phyloP scores from a whole-genome alignment of 139 green algal genomes.

The Dunaliella primolecta region DNA sequence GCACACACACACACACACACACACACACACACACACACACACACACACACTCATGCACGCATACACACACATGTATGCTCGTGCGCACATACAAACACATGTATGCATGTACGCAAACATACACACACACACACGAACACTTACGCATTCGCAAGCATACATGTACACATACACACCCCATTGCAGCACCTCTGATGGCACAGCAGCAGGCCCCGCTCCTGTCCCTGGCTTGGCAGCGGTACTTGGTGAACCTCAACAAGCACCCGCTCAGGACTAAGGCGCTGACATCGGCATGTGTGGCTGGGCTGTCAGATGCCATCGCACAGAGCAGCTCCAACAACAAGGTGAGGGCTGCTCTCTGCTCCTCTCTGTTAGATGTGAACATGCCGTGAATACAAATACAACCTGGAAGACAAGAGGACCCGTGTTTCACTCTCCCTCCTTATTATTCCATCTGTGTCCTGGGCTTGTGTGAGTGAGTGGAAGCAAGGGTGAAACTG shows the following conservation, averaged over 20 bases:
- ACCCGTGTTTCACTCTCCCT: too few species aligned
- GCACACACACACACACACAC: not conserved
- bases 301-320: slow-evolving; percentile 49
- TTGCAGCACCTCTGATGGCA: not conserved
- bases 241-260: slow-evolving; percentile 46
- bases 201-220: slow-evolving; percentile 14
- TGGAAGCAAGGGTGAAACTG: too few species aligned
- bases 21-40: not conserved
- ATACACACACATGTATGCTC: not conserved
- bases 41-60: not conserved
- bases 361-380: too few species aligned
- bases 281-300: slow-evolving; percentile 46
- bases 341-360: too few species aligned
- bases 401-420: too few species aligned
- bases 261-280: slow-evolving; percentile 46
- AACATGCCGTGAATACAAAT: too few species aligned
- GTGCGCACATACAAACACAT: not conserved
- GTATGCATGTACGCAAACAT: not conserved
- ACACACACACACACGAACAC: slow-evolving; percentile 2
- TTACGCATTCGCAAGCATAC: not conserved
- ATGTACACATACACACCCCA: not conserved
- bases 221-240: slow-evolving; percentile 41
- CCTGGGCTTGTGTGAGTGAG: too few species aligned
- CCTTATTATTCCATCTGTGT: too few species aligned
- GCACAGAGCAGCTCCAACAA: slow-evolving; percentile 34